Percentiles rank a stretch among this genome's conserved stretches.
These are phyloP conservation scores for Gossypium stocksii DNA, from an alignment of 345 rosid species.

Conservation along the genomic window DNA sequence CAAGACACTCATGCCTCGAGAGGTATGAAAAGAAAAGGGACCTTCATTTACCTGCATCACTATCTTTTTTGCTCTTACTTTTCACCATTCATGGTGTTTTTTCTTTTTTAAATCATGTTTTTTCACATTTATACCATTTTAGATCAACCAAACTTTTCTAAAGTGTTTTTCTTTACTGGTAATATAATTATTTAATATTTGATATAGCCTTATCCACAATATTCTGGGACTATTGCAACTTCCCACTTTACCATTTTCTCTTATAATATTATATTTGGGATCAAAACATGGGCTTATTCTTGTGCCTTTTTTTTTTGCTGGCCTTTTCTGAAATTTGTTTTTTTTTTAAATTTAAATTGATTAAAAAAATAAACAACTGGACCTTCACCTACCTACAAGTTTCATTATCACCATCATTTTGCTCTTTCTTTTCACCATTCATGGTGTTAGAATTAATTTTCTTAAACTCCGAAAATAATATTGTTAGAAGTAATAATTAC, in stretches of 20 bases:
- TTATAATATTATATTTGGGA: too few species aligned
- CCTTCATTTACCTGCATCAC: constrained; percentile 7
- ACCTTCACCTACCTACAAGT: background rate
- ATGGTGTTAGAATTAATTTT: background rate
- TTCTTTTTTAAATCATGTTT: constrained; percentile 24
- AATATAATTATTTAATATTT: background rate
- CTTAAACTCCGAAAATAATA: too few species aligned
- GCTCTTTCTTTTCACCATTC: too few species aligned
- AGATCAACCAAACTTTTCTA: background rate
- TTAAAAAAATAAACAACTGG: background rate
- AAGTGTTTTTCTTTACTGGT: background rate
- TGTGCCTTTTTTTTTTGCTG: too few species aligned
- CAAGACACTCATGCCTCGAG: constrained; percentile 99
- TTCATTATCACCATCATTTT: too few species aligned
- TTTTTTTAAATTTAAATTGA: too few species aligned
- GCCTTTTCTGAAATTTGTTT: too few species aligned
- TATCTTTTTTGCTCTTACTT: constrained; percentile 5
- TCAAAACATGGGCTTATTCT: too few species aligned
- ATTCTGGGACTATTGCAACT: too few species aligned
- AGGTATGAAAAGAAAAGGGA: constrained; percentile 64
- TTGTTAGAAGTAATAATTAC: too few species aligned
- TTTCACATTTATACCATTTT: background rate
- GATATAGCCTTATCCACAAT: too few species aligned
- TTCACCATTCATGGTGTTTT: constrained; percentile 15
- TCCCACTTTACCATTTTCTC: too few species aligned